A percentile compares a stretch with the other conserved stretches of the same genome.
Conservation (phyloP, 768 basidiomycete species). For the Leccinum arenicola region DNA sequence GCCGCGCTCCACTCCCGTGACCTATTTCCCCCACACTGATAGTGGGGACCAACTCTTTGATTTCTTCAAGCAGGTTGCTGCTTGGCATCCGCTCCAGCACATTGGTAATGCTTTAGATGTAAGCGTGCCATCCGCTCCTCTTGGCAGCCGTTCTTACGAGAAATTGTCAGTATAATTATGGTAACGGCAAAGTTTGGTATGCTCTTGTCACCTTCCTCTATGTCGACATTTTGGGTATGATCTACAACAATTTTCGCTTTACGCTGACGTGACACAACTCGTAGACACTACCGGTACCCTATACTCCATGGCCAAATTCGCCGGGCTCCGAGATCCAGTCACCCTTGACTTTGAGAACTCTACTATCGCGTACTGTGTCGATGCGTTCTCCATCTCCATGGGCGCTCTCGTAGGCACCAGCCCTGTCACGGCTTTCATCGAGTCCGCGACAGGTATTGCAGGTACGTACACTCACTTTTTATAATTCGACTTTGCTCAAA, state of each 20-base stretch:
- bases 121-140: conserved; percentile 22
- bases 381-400: conserved; percentile 79
- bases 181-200: conserved; percentile 80
- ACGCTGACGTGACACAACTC: not conserved
- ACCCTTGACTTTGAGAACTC: conserved; percentile 86
- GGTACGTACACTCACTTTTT: conserved; percentile 37
- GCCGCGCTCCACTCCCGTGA: conserved; percentile 80
- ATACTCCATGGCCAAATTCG: conserved; percentile 90
- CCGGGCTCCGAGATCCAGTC: conserved; percentile 80
- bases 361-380: conserved; percentile 78
- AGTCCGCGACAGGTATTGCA: conserved; percentile 78
- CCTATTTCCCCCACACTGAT: conserved; percentile 73
- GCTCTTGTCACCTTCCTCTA: conserved; percentile 87
- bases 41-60: conserved; percentile 72
- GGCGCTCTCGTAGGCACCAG: conserved; percentile 78
- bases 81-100: conserved; percentile 61
- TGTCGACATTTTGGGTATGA: conserved; percentile 76
- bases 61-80: conserved; percentile 83
- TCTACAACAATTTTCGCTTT: not conserved
- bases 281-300: conserved; percentile 62
- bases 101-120: conserved; percentile 71
- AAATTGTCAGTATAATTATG: conserved; percentile 42
- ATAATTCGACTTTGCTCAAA: conserved; percentile 4
- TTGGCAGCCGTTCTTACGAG: conserved; percentile 2
- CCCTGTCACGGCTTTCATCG: conserved; percentile 81